Base-by-base conservation (phyloP, 2,329 filamentous ascomycete species). In the Fusarium decemcellulare region DNA sequence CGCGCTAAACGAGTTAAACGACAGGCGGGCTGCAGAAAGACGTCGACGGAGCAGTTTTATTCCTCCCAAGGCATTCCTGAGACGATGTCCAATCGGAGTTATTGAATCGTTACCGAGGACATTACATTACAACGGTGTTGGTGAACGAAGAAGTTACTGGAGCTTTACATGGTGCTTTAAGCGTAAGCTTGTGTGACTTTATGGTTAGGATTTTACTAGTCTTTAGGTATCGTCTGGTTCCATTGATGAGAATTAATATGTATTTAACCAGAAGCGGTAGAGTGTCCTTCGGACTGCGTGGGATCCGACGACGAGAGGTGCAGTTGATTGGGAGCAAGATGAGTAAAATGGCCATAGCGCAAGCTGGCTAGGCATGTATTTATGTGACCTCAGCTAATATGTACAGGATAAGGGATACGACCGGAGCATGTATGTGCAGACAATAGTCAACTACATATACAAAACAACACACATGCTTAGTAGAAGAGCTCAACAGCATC, bases 401-500 rank as follows among this genome's bases (percentile, higher is more conserved):
- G 18, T 74, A 75, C 64, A 67, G 43, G 18, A 55, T 51, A 50
- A 67, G 42, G 53, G 16, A 40, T 42, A 57, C 50, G 54, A 15
- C 44, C 10, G 16, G 40, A 34, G 30, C n/a, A 8, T 10, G 11
- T 23, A 44, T 34, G 34, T 15, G 11, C 7, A 29, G 47, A 29
- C 27, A 47, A 10, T 23, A 11, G 10, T 12, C 23, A 18, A 11
- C n/a, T n/a, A 34, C 36, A 42, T 34, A 30, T 36, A 34, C 51
- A 27, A 23, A n/a, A n/a, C 30, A 27, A 16, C n/a, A 18, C 30
- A 14, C 4, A 8, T 7, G 8, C 40, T 48, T 68, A 76, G 40
- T 76, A 46, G 46, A 73, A 76, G 37, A 76, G 57, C 67, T 76
- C 74, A 54, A 76, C 72, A 2, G 71, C 71, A 60, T 76, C 74